phyloP scores from a whole-genome alignment of 2,329 filamentous ascomycete species.

The Sarocladium strictum region DNA sequence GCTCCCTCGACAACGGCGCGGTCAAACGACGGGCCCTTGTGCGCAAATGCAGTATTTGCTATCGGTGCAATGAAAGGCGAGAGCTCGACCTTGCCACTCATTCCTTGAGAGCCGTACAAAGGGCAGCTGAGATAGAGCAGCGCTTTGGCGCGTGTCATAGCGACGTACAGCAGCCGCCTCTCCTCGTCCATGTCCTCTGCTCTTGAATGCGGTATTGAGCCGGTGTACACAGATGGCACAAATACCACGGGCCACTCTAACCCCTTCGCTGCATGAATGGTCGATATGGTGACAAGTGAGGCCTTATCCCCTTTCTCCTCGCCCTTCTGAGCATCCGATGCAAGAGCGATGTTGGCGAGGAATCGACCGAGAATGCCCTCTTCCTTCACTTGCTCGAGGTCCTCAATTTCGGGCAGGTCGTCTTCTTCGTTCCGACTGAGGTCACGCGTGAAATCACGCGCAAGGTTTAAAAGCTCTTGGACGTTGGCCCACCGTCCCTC shows the following conservation, averaged over 20 bases:
- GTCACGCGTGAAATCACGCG: slow-evolving; percentile 59
- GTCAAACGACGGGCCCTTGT: slow-evolving; percentile 65
- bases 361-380: slow-evolving; percentile 65
- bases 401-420: slow-evolving; percentile 61
- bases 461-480: slow-evolving; percentile 77
- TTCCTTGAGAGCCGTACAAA: slow-evolving; percentile 54
- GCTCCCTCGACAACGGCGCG: slow-evolving; percentile 57
- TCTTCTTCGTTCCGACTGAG: slow-evolving; percentile 43
- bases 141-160: slow-evolving; percentile 89
- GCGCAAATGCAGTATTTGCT: slow-evolving; percentile 35
- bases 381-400: slow-evolving; percentile 62
- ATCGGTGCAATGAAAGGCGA: slow-evolving; percentile 64
- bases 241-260: slow-evolving; percentile 96
- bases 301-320: slow-evolving; percentile 50
- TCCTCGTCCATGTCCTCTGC: slow-evolving; percentile 86
- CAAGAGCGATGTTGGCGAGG: slow-evolving; percentile 84
- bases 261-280: slow-evolving; percentile 93
- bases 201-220: slow-evolving; percentile 82
- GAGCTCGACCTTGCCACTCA: slow-evolving; percentile 53
- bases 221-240: slow-evolving; percentile 82
- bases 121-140: slow-evolving; percentile 83
- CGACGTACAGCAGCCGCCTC: slow-evolving; percentile 82
- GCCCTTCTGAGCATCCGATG: slow-evolving; percentile 67
- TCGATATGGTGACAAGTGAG: slow-evolving; percentile 79
- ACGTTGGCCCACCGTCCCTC: slow-evolving; percentile 84